phyloP scores from a whole-genome alignment of 345 rosid species.

The Pistacia integerrima region DNA sequence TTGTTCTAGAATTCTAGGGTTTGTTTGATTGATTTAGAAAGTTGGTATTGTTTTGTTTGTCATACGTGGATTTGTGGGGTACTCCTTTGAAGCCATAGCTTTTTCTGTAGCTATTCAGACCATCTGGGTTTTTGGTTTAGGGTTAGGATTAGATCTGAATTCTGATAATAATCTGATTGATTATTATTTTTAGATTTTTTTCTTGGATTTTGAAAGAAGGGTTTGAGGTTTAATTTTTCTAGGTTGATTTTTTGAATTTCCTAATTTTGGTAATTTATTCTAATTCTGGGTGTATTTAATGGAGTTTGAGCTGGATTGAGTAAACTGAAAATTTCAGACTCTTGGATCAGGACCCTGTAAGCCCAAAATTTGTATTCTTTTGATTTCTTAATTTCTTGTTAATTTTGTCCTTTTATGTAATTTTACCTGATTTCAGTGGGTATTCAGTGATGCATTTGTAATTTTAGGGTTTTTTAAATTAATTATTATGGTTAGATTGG shows the following conservation, averaged over 20 bases:
- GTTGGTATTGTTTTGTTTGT: constrained; percentile 28
- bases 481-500: constrained; percentile 9
- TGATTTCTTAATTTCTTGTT: background rate
- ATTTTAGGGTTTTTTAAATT: background rate
- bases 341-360: constrained; percentile 45
- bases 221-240: constrained; percentile 19
- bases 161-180: constrained; percentile 38
- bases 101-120: constrained; percentile 19
- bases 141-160: constrained; percentile 48
- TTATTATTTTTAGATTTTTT: background rate
- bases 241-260: constrained; percentile 13
- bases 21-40: constrained; percentile 28
- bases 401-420: constrained; percentile 18
- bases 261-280: constrained; percentile 7
- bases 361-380: constrained; percentile 10
- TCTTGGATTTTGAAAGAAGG: constrained; percentile 3
- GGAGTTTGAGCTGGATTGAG: constrained; percentile 42
- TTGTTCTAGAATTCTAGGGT: constrained; percentile 16
- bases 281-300: constrained; percentile 31
- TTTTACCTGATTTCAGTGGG: background rate
- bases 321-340: constrained; percentile 31
- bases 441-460: background rate
- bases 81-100: constrained; percentile 16
- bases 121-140: constrained; percentile 33
- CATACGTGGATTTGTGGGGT: constrained; percentile 39